phyloP scores from a whole-genome alignment of 495 filamentous ascomycete genomes.

The Trichodelitschia bisporula region DNA sequence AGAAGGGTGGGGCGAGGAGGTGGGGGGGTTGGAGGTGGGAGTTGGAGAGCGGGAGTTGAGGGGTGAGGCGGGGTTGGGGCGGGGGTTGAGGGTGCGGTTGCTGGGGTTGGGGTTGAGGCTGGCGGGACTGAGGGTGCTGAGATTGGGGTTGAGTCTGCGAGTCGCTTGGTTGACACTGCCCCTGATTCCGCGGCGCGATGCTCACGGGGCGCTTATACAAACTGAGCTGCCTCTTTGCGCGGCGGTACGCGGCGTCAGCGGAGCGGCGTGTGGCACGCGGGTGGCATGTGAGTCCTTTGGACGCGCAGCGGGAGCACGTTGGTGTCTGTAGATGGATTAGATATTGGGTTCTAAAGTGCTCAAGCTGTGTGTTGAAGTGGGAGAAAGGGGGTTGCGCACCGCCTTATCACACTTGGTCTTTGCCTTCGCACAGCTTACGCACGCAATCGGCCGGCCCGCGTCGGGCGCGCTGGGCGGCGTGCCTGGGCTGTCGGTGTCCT shows the following conservation, averaged over 20 bases:
- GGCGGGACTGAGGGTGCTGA: no score
- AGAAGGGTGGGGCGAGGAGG: no score
- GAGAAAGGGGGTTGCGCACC: constrained; percentile 3
- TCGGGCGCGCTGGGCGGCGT: neutral
- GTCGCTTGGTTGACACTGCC: no score
- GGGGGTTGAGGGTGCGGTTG: no score
- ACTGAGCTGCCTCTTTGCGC: constrained; percentile 7
- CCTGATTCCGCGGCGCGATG: no score
- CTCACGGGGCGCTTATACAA: no score
- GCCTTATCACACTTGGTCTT: constrained; percentile 19
- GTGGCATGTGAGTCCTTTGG: constrained; percentile 9
- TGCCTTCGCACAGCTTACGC: constrained; percentile 31
- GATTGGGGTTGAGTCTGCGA: no score
- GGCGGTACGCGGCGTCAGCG: constrained; percentile 8
- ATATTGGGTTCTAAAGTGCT: neutral
- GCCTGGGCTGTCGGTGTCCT: neutral
- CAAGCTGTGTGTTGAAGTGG: neutral
- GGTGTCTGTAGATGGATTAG: constrained; percentile 4
- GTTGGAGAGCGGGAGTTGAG: no score
- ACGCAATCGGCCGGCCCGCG: constrained; percentile 21
- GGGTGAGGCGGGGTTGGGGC: no score
- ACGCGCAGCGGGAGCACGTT: constrained; percentile 9
- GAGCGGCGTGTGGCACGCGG: constrained; percentile 10
- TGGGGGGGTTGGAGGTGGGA: no score
- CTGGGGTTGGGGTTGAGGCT: no score